A percentile compares a stretch with the other conserved stretches of the same genome.
Conservation (phyloP, 2,329 filamentous ascomycete species). For the Beauveria australis region DNA sequence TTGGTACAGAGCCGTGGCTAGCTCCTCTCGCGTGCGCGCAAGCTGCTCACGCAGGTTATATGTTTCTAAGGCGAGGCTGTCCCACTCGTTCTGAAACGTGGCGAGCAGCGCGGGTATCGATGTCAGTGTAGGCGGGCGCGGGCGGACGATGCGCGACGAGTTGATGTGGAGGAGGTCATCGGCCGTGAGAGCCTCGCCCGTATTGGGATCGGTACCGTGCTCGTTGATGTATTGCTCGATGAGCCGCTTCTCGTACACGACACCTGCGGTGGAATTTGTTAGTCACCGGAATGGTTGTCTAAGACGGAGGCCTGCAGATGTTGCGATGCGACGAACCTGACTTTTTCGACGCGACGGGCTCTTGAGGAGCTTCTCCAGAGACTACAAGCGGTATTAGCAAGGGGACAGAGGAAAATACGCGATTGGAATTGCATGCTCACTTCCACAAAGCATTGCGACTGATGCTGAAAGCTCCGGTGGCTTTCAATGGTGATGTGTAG, state of each 20-base stretch:
- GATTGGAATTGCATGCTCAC: constrained; percentile 21
- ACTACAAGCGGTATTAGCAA: constrained; percentile 45
- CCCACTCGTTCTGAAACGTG: constrained; percentile 98
- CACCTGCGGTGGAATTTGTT: constrained; percentile 42
- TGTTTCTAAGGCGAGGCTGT: constrained; percentile 82
- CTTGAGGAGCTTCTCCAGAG: constrained; percentile 91
- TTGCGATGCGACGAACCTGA: constrained; percentile 55
- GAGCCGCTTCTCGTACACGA: constrained; percentile 88
- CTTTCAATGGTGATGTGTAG: constrained; percentile 22
- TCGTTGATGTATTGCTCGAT: constrained; percentile 93
- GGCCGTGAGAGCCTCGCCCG: constrained; percentile 70
- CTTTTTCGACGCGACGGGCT: constrained; percentile 90
- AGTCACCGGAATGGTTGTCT: background rate
- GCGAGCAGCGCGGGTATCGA: constrained; percentile 92
- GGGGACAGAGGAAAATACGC: background rate
- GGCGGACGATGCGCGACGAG: constrained; percentile 73
- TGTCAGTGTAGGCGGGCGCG: constrained; percentile 84
- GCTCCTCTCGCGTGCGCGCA: constrained; percentile 81
- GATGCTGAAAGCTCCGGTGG: constrained; percentile 19
- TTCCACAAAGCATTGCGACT: constrained; percentile 41
- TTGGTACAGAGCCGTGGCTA: constrained; percentile 90
- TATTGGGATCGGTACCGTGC: constrained; percentile 86
- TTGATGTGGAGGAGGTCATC: constrained; percentile 88
- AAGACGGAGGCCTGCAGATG: background rate
- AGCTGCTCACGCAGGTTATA: constrained; percentile 88